A percentile compares a stretch with the other conserved stretches of the same genome.
Evolutionary conservation across 2,329 filamentous ascomycete genomes (phyloP).

Genomic region (Calonectria hongkongensis): DNA sequence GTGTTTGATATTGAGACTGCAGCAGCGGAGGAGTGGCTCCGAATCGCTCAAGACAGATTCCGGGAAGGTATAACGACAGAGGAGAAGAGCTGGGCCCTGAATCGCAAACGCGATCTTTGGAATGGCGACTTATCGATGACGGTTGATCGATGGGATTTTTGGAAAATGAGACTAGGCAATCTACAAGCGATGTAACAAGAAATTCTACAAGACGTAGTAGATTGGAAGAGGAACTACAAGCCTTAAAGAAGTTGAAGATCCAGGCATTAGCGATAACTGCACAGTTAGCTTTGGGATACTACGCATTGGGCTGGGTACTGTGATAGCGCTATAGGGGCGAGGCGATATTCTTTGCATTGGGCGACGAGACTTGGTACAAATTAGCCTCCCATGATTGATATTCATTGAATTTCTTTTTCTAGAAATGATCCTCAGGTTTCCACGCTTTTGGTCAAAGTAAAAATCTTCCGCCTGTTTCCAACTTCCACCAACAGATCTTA

Average conservation of each 20-base stretch:
- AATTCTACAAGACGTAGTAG: not conserved
- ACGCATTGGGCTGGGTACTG: too few relatives aligned
- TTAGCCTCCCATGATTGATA: too few relatives aligned
- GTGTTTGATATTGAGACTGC: slow-evolving; percentile 7
- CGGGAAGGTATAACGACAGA: not conserved
- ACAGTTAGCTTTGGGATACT: too few relatives aligned
- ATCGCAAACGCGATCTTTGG: slow-evolving; percentile 15
- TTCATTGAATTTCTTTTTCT: not conserved
- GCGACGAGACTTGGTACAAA: too few relatives aligned
- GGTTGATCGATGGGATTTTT: slow-evolving; percentile 1
- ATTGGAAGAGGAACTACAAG: not conserved
- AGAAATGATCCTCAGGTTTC: too few relatives aligned
- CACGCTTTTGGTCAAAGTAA: too few relatives aligned
- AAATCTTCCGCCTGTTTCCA: not conserved
- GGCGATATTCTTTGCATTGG: too few relatives aligned
- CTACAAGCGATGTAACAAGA: not conserved
- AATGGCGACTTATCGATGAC: not conserved
- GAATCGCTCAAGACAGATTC: not conserved
- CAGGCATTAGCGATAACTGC: too few relatives aligned
- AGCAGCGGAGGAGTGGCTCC: slow-evolving; percentile 9
- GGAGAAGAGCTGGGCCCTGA: slow-evolving; percentile 18
- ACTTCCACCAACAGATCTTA: not conserved
- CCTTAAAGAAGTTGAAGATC: too few relatives aligned
- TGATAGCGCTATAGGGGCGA: too few relatives aligned
- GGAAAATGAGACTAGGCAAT: slow-evolving; percentile 1